Evolutionary conservation across 148 eudicot genomes (phyloP), one percentile per base, ranked within the genome.

Genomic region (Agrostemma githago): DNA sequence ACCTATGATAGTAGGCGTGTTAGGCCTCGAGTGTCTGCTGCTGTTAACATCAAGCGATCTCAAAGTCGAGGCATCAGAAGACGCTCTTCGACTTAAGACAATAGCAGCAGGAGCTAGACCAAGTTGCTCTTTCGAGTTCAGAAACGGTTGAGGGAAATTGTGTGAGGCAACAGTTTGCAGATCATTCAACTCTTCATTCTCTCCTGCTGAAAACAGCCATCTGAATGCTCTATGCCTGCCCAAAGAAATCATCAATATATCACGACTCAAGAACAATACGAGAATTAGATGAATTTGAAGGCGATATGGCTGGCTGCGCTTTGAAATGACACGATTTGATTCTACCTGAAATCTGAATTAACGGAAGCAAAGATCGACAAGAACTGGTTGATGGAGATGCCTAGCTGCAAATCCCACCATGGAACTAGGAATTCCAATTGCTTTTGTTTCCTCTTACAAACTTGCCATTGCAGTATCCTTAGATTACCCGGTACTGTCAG

Each of bases 401-500:
- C 99, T 64, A 95, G 76, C 80, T 95, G 99, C 70, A 92, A 82
- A 79, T 95, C 99, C 99, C 99, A 95, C 99, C 99, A 95, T 8
- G 99, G 99, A 56, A 92, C 89, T 71, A 95, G 84, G 80, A 87
- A 90, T 70, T 92, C 97, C 7, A 95, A 81, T 64, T 90, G 87
- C 80, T 90, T 85, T 59, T 84, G 84, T 83, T 95, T 95, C 79
- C 88, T 88, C 77, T 84, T 92, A 82, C 86, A 87, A 40, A 90
- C 97, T 87, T 95, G 98, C 98, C 98, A 92, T 75, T 95, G 98
- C 54, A 95, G 74, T 75, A 95, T 88, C 81, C 93, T 86, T 58
- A 95, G 74, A 75, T 95, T 95, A 81, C 97, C 85, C 34, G 97
- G 89, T 9, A 90, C 93, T 42, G 97, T 95, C 83, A 90, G 84